Evolutionary conservation across 352 stramenopile species (phyloP), one percentile per base, ranked within the genome.

Genomic region (Globisporangium spiculum): DNA sequence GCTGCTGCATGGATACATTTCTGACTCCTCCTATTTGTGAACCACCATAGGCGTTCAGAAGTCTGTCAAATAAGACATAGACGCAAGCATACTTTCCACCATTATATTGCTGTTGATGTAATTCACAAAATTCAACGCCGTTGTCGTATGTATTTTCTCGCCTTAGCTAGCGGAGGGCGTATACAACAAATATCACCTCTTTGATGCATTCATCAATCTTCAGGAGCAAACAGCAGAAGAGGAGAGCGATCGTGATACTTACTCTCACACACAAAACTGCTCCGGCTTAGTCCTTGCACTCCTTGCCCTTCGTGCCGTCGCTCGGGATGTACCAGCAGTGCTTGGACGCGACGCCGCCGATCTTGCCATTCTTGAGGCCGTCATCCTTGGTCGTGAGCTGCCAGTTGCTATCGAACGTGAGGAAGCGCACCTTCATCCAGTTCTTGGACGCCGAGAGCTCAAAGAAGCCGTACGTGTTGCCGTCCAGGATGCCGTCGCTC

Each of bases 301-400:
- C 56, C 24, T 77, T 36, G 48, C 76, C 76, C n/a, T 52, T 41
- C 30, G 57, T 66, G 34, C 75, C 75, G 58, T 83, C 72, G 38
- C 65, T 70, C 24, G 78, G 78, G 46, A 86, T 82, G 48, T 78
- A 80, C 76, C 76, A 86, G 70, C 78, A 86, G 66, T 86, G 78
- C 55, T 73, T 63, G 27, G 73, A 70, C 9, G 36, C 27, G 4
- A 68, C 70, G 14, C 53, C 63, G n/a, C 74, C 74, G 22, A 66
- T 66, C 20, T 44, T 74, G 14, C 54, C 34, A 20, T 65, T 50
- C 24, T 59, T 48, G 24, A 76, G 59, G 1, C 57, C 52, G 41
- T 78, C 59, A 26, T 76, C 69, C 2, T 72, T 67, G 24, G 71
- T 76, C 36, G 62, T 63, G 52, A 84, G 69, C 46, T 71, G 66